Evolutionary conservation across 176 grass and related monocot genomes (phyloP).

Genomic region (Phragmites australis): DNA sequence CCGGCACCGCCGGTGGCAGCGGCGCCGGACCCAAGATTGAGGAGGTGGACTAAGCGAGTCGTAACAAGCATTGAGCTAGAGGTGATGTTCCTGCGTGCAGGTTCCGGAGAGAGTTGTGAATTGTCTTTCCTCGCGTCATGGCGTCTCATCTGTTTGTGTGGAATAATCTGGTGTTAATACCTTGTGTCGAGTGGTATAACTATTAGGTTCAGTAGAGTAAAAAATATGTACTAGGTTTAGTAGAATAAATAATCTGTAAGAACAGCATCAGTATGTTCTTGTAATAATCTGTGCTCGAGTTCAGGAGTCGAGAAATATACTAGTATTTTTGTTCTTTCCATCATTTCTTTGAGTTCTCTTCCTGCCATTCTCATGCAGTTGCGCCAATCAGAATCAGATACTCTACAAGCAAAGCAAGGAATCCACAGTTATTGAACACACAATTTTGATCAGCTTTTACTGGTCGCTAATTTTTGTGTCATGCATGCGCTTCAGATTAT

Average conservation of each 20-base stretch:
- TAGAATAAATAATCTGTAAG: slow-evolving; percentile 6
- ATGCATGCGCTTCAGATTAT: too few species aligned
- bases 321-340: background rate
- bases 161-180: slow-evolving; percentile 24
- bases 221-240: background rate
- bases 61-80: background rate
- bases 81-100: too few species aligned
- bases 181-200: background rate
- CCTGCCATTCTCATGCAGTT: background rate
- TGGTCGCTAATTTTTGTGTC: too few species aligned
- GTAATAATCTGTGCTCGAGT: background rate
- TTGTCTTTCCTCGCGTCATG: background rate
- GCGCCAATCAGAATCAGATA: background rate
- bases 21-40: slow-evolving; percentile 81
- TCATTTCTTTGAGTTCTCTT: too few species aligned
- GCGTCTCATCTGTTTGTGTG: background rate
- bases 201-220: background rate
- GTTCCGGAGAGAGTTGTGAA: background rate
- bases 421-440: too few species aligned
- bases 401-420: too few species aligned
- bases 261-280: background rate
- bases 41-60: slow-evolving; percentile 65
- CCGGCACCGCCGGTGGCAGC: slow-evolving; percentile 34
- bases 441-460: too few species aligned
- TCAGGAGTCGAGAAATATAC: background rate